Base-by-base conservation (phyloP, 768 basidiomycete genomes). In the Amanita pseudoporphyria region DNA sequence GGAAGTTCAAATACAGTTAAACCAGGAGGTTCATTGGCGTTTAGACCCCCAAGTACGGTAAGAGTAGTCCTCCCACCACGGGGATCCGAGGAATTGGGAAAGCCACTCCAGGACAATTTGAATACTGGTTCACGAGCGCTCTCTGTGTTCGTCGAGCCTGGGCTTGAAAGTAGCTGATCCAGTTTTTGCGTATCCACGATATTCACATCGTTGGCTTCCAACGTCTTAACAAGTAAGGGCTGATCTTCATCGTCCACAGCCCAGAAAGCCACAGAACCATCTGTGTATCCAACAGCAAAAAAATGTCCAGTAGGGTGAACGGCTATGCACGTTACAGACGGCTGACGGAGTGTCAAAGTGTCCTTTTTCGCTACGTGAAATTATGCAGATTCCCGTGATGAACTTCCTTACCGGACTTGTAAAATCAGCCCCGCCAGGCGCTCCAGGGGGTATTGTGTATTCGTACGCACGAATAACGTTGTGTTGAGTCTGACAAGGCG, bases 181-280 rank as follows among this genome's bases (percentile, higher is more conserved):
- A 84, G 60, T 43, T 65, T 62, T 3, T 64, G 62, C 1, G 67
- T 63, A 57, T 83, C 69, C n/a, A 81, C 69, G n/a, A 69, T 49
- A 58, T 82, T 70, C 21, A 84, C 75, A 51, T 81, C 69, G 9
- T 65, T 64, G 7, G 65, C 59, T 35, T 79, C 74, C 41, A 92
- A 60, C 1, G 89, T 92, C 38, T 83, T 71, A 19, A 88, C 85
- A 44, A 82, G 69, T 18, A 95, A 66, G 0, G 90, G 84, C 46
- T 78, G 77, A 50, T 84, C 81, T 53, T 84, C 76, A 54, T 93
- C 88, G 39, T 86, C 81, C 2, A 82, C 66, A 0, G 86, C 81
- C 84, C 89, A 92, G 61, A 93, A 87, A 4, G 83, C 78, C 28
- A 95, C 74, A 45, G 78, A 82, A 6, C 92, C 90, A 62, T 95